Percentiles rank a stretch among this genome's conserved stretches.
These are phyloP conservation scores for Lichtheimia ornata DNA, from an alignment of 371 early-diverging fungal species.

Conservation along the genomic window DNA sequence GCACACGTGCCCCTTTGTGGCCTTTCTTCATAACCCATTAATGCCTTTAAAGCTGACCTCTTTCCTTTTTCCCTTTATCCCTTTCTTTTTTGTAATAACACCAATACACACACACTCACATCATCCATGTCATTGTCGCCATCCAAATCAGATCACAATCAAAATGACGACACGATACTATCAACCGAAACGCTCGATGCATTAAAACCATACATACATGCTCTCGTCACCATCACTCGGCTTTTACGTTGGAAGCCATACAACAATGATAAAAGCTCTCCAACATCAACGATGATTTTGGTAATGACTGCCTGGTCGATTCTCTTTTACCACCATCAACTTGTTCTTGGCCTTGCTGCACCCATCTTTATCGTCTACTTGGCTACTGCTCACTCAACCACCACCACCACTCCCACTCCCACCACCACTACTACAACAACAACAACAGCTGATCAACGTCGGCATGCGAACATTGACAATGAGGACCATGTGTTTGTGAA, in stretches of 20 bases:
- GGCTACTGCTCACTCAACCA: not conserved
- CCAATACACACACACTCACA: not conserved
- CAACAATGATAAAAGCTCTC: not conserved
- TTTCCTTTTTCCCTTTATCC: constrained; percentile 1
- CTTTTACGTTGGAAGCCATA: constrained; percentile 13
- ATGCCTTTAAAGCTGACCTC: not conserved
- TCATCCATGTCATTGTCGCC: constrained; percentile 1
- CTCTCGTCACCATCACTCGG: constrained; percentile 2
- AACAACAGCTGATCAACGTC: constrained; percentile 1
- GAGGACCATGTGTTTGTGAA: not conserved
- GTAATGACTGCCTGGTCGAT: constrained; percentile 3
- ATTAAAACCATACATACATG: constrained; percentile 8
- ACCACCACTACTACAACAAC: not conserved
- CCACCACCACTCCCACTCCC: not conserved
- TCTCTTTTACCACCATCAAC: constrained; percentile 8
- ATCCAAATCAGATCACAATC: not conserved
- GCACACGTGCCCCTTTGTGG: not conserved
- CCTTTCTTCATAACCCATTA: too few species aligned
- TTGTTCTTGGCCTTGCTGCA: constrained; percentile 4
- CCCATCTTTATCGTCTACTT: constrained; percentile 2
- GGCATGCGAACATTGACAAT: not conserved
- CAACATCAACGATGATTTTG: constrained; percentile 2
- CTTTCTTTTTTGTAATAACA: not conserved
- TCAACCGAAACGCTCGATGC: constrained; percentile 4
- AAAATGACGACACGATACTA: constrained; percentile 1